A percentile compares a stretch with the other conserved stretches of the same genome.
These are phyloP conservation scores for Mallotus japonicus DNA, from an alignment of 441 rosid genomes.

Conservation along the genomic window DNA sequence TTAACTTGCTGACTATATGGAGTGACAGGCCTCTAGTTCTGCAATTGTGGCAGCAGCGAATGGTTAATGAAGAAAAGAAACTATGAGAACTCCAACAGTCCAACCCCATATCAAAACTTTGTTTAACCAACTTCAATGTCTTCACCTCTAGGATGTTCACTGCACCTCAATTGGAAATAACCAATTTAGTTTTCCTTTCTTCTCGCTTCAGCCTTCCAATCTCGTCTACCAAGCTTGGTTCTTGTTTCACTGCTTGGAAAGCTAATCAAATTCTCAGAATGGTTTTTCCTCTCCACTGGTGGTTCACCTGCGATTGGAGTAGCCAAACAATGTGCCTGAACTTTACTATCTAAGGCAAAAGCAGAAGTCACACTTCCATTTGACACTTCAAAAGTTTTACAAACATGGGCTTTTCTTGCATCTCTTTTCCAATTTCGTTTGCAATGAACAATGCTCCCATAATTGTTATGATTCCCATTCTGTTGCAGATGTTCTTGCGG, in stretches of 20 bases:
- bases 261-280: constrained; percentile 23
- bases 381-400: constrained; percentile 27
- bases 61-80: not conserved
- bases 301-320: constrained; percentile 20
- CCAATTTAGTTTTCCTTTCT: constrained; percentile 38
- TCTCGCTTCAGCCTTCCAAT: constrained; percentile 86
- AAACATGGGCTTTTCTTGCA: constrained; percentile 53
- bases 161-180: constrained; percentile 10
- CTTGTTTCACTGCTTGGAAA: constrained; percentile 28
- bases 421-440: constrained; percentile 69
- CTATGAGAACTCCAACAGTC: not conserved
- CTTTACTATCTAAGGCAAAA: constrained; percentile 13
- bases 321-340: constrained; percentile 20
- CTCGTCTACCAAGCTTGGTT: constrained; percentile 42
- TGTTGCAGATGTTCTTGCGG: constrained; percentile 21
- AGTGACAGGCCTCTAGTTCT: constrained; percentile 1
- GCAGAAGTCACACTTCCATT: constrained; percentile 24
- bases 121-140: not conserved
- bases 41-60: constrained; percentile 14
- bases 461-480: constrained; percentile 30
- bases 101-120: constrained; percentile 7
- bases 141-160: constrained; percentile 11
- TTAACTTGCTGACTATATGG: not conserved
- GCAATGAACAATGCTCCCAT: constrained; percentile 38
- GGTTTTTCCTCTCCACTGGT: constrained; percentile 18